Base-by-base conservation (phyloP, 352 stramenopile genomes). In the Phytophthora sp. region DNA sequence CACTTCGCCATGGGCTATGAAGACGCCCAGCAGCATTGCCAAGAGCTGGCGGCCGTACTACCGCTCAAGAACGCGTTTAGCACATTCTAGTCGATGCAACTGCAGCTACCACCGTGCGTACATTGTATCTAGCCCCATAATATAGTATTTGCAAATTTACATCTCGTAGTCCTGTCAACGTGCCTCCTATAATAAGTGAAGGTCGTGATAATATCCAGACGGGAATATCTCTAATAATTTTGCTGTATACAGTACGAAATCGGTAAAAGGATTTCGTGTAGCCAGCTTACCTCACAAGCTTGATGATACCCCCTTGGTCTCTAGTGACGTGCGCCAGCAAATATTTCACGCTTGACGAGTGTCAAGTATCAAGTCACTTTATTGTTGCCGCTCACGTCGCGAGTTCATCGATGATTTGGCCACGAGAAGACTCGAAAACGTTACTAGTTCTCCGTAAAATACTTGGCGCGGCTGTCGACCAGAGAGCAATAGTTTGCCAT, bases 1-100 rank as follows among this genome's bases (percentile, higher is more conserved):
- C 74, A 71, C 45, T 91, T 89, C 50, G 78, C 86, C 39, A 74
- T 77, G 39, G 82, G 80, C 51, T 91, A 88, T 54, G 67, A 84
- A 27, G 82, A 91, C 57, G 82, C 82, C 15, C 68, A 70, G n/a
- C 51, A 59, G 24, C 67, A 91, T 54, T 77, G 79, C 47, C 58
- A 83, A 42, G 82, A 89, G 56, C 63, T 91, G 8, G 73, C 67
- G 15, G 71, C 61, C 6, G 44, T 89, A 24, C 50, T 89, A 31
- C 66, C 66, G 7, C 59, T 63, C 42, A 79, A 81, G 41, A 68
- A 33, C 30, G 8, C 26, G 1, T 21, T 38, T 20, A 47, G 30
- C 26, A 6, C 58, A 12, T 66, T 12, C 18, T 56, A 63, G 33
- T 20, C 20, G 44, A 20, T 23, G 36, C 36, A 59, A 18, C 38